phyloP scores from a whole-genome alignment of 805 yeast genomes.

The Metschnikowia reukaufii region DNA sequence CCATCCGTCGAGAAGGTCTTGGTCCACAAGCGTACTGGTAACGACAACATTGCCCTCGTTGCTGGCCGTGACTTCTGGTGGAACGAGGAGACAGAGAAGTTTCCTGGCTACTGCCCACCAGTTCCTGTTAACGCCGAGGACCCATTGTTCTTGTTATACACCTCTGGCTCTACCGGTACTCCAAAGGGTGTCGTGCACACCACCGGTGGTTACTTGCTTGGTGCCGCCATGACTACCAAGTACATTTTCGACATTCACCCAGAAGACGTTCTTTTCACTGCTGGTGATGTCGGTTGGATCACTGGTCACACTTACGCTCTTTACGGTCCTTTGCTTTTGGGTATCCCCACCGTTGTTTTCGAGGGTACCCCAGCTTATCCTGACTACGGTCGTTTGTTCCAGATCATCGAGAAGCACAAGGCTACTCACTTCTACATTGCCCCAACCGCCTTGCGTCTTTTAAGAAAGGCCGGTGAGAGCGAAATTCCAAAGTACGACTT shows the following conservation, averaged over 20 bases:
- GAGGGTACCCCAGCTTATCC: slow-evolving; percentile 91
- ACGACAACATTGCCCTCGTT: slow-evolving; percentile 48
- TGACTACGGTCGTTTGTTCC: slow-evolving; percentile 76
- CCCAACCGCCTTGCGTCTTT: slow-evolving; percentile 76
- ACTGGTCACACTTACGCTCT: slow-evolving; percentile 85
- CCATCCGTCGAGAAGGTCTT: slow-evolving; percentile 68
- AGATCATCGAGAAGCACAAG: slow-evolving; percentile 66
- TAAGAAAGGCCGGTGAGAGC: slow-evolving; percentile 71
- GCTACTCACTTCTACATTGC: slow-evolving; percentile 83
- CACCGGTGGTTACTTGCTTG: slow-evolving; percentile 76
- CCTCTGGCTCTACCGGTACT: slow-evolving; percentile 86
- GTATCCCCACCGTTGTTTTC: slow-evolving; percentile 76
- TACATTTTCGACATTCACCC: slow-evolving; percentile 75
- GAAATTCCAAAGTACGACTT: slow-evolving; percentile 63
- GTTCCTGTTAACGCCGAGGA: slow-evolving; percentile 77
- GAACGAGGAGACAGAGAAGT: slow-evolving; percentile 67
- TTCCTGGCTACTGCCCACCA: slow-evolving; percentile 70
- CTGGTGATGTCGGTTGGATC: slow-evolving; percentile 92
- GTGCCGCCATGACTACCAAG: slow-evolving; percentile 71
- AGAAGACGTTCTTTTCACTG: slow-evolving; percentile 75
- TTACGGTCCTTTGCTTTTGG: slow-evolving; percentile 75
- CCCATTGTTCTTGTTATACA: slow-evolving; percentile 75
- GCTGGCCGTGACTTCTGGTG: slow-evolving; percentile 72
- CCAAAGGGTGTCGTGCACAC: slow-evolving; percentile 86
- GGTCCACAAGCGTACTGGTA: slow-evolving; percentile 74